phyloP scores from a whole-genome alignment of 352 stramenopile species.

The Aphanomyces euteiches region DNA sequence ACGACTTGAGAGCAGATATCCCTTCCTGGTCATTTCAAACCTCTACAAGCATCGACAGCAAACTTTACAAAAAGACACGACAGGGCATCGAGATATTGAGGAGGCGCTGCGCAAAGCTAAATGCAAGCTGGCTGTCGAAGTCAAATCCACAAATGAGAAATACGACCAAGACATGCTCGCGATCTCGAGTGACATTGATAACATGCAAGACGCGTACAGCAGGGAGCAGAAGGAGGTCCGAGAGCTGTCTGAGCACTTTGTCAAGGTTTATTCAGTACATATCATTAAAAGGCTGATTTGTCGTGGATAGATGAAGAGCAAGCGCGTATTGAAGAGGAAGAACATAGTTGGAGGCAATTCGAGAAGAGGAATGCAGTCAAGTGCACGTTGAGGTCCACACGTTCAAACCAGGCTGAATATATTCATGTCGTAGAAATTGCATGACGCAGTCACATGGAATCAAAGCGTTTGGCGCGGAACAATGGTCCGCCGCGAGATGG shows the following conservation, averaged over 20 bases:
- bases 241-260: slow-evolving; percentile 79
- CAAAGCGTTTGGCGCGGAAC: slow-evolving; percentile 80
- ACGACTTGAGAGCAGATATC: background rate
- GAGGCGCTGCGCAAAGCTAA: slow-evolving; percentile 77
- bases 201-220: slow-evolving; percentile 43
- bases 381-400: slow-evolving; percentile 46
- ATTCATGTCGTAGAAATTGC: slow-evolving; percentile 48
- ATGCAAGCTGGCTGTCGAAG: slow-evolving; percentile 69
- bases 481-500: slow-evolving; percentile 58
- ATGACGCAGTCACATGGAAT: slow-evolving; percentile 62
- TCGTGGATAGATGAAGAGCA: slow-evolving; percentile 78
- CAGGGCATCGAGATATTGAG: slow-evolving; percentile 80
- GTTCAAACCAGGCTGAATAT: background rate
- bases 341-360: slow-evolving; percentile 68
- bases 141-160: slow-evolving; percentile 64
- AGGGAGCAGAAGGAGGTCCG: slow-evolving; percentile 54
- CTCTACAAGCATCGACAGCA: slow-evolving; percentile 34
- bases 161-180: slow-evolving; percentile 72
- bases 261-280: slow-evolving; percentile 44
- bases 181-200: slow-evolving; percentile 54
- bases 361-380: slow-evolving; percentile 64
- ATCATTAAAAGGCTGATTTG: background rate
- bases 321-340: slow-evolving; percentile 73
- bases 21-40: slow-evolving; percentile 9
- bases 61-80: slow-evolving; percentile 61